Base-by-base conservation (phyloP, 371 early-diverging fungal species). In the Mucor lusitanicus region DNA sequence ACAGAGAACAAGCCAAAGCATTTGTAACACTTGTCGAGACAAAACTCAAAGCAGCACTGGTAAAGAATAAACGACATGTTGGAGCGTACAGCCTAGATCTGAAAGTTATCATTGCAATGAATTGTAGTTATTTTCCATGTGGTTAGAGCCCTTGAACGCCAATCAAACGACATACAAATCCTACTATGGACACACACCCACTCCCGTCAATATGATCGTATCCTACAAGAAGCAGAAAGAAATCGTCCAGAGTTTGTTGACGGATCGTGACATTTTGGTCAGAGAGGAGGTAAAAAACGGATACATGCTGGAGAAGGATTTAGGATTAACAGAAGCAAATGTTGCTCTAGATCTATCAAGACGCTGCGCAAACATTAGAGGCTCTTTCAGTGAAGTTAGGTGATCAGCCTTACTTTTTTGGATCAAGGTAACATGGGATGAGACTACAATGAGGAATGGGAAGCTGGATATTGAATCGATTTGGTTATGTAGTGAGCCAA, bases 361-460 rank as follows among this genome's bases (percentile, higher is more conserved):
- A 86, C 57, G 90, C 88, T 6, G 77, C 76, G 30, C 64, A 81
- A 6, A 77, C 87, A 25, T 74, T 90, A n/a, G 76, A 82, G 58
- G 84, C 88, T 17, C 74, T 88, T 17, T 87, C 88, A 1, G 71
- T 78, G 0, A 82, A 82, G 64, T 67, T 90, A 25, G 88, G 85
- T 12, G 71, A 84, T 37, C 54, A 82, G 28, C 54, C 69, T 3
- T 87, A 82, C 65, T 87, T 87, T 53, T 88, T 84, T 61, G 77
- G 77, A n/a, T 54, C 80, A 23, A 81, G 78, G 90, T 88, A 81
- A 68, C 65, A 46, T 12, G n/a, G n/a, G 30, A 30, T 33, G 7
- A 23, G 23, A 59, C 6, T 15, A 28, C 11, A 25, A 23, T 33
- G 12, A 35, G n/a, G 8, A 50, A n/a, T 30, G 30, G 11, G 8